Conservation (phyloP, 2,329 filamentous ascomycete genomes). For the Thelonectria olida region DNA sequence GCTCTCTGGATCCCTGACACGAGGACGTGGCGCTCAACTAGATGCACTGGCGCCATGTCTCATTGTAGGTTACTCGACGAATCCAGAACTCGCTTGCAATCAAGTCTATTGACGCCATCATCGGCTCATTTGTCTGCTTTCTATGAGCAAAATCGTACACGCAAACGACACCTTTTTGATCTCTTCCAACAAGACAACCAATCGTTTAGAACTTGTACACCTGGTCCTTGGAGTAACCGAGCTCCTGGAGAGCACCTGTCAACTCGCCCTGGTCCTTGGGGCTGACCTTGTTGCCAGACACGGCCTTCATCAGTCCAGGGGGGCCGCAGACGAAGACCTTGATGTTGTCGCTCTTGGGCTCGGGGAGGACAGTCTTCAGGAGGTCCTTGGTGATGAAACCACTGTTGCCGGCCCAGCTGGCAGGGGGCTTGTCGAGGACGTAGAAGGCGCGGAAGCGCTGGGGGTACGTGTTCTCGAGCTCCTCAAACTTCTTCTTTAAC, state of each 20-base stretch:
- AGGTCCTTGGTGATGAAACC: constrained; percentile 91
- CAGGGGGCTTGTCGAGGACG: constrained; percentile 84
- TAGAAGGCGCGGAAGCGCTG: constrained; percentile 97
- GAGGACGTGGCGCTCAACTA: too few species aligned
- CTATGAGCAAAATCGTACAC: constrained; percentile 40
- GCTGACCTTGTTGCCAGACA: constrained; percentile 89
- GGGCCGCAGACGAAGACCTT: constrained; percentile 98
- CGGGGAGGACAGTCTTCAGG: constrained; percentile 92
- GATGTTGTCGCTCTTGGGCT: constrained; percentile 90
- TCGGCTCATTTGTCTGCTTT: constrained; percentile 32
- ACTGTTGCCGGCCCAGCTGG: constrained; percentile 79
- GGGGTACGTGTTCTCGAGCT: constrained; percentile 94
- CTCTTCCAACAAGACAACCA: background rate
- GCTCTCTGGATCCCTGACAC: too few species aligned
- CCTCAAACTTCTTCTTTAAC: constrained; percentile 82
- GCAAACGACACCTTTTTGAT: background rate
- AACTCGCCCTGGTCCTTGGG: constrained; percentile 96
- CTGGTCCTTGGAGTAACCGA: constrained; percentile 77
- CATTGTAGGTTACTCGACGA: too few species aligned
- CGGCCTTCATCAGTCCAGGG: constrained; percentile 90
- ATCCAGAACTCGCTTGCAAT: constrained; percentile 10
- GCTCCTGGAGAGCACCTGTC: constrained; percentile 79
- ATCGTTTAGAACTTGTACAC: constrained; percentile 86
- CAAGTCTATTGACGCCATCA: constrained; percentile 33
- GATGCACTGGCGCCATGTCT: too few species aligned